These are phyloP conservation scores for Pichia norvegensis DNA, from an alignment of 1,139 yeast genomes.

Conservation along the genomic window DNA sequence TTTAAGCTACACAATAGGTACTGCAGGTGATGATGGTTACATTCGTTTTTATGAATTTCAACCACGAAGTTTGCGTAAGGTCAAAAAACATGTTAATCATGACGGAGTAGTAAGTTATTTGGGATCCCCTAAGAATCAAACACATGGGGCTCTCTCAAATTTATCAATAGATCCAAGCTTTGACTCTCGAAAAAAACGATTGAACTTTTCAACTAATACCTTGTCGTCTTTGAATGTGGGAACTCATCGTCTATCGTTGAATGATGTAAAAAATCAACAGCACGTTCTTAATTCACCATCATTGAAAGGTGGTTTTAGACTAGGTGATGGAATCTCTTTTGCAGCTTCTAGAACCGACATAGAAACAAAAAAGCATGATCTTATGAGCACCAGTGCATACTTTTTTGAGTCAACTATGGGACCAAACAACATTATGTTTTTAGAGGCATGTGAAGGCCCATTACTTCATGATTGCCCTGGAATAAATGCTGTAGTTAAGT, in stretches of 20 bases:
- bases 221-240: conserved; percentile 6
- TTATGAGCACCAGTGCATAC: background rate
- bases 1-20: conserved; percentile 45
- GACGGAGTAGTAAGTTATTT: conserved; percentile 2
- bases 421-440: background rate
- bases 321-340: conserved; percentile 3
- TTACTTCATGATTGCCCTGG: conserved; percentile 18
- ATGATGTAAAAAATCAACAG: conserved; percentile 25
- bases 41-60: conserved; percentile 68
- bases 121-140: conserved; percentile 5
- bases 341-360: background rate
- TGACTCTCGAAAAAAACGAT: conserved; percentile 3
- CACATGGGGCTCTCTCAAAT: conserved; percentile 11
- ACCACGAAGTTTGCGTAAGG: conserved; percentile 49
- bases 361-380: background rate
- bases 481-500: conserved; percentile 21
- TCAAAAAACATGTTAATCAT: conserved; percentile 26
- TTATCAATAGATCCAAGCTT: conserved; percentile 6
- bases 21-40: conserved; percentile 67
- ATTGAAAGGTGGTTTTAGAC: conserved; percentile 3
- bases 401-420: background rate
- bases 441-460: background rate
- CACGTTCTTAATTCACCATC: conserved; percentile 13
- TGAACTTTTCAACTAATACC: conserved; percentile 1
- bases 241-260: conserved; percentile 20